Evolutionary conservation across 2,329 filamentous ascomycete species (phyloP).

Genomic region (Pseudofabraea citricarpa): DNA sequence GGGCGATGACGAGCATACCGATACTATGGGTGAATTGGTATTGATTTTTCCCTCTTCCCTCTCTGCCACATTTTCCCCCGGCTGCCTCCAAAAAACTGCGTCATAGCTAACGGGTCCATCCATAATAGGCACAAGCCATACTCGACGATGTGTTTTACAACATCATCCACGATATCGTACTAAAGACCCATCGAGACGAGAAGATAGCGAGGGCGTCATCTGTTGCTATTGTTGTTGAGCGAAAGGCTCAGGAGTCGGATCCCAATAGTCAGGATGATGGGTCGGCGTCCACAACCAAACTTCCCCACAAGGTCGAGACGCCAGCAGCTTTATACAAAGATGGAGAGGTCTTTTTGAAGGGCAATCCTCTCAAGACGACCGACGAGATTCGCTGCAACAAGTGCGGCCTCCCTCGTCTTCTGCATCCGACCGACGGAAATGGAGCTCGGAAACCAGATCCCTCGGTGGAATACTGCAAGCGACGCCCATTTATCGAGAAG

Average conservation of each 20-base stretch:
- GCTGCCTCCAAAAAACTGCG: too few species aligned
- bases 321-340: constrained; percentile 67
- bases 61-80: too few species aligned
- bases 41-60: too few species aligned
- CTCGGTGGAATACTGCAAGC: constrained; percentile 70
- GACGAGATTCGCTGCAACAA: constrained; percentile 68
- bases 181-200: constrained; percentile 73
- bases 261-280: constrained; percentile 17
- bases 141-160: constrained; percentile 74
- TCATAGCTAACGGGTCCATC: too few species aligned
- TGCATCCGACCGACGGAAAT: constrained; percentile 68
- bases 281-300: constrained; percentile 40
- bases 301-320: constrained; percentile 48
- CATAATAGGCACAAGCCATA: constrained; percentile 60
- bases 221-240: constrained; percentile 60
- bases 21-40: constrained; percentile 55
- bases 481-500: constrained; percentile 72
- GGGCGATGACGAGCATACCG: constrained; percentile 34
- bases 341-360: constrained; percentile 62
- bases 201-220: constrained; percentile 67
- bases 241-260: constrained; percentile 29
- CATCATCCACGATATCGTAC: constrained; percentile 68
- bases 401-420: constrained; percentile 69
- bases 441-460: constrained; percentile 63
- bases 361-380: constrained; percentile 67